A percentile compares a stretch with the other conserved stretches of the same genome.
phyloP scores from a whole-genome alignment of 768 basidiomycete genomes.

The Rhizopogon rudus region DNA sequence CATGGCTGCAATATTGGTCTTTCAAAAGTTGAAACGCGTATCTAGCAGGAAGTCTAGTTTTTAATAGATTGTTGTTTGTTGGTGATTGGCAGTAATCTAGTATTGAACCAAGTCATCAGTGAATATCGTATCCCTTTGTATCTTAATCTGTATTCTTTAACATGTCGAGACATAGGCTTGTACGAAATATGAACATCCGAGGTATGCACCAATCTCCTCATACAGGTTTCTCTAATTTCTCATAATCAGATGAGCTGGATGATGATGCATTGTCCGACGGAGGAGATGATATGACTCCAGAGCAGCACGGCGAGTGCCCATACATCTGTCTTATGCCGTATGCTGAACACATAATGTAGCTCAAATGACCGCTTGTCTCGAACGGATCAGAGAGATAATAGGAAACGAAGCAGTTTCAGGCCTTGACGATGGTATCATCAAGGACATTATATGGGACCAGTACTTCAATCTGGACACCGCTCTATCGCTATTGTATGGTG shows the following conservation, averaged over 20 bases:
- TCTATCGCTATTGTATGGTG: slow-evolving; percentile 70
- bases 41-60: not conserved
- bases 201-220: slow-evolving; percentile 32
- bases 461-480: slow-evolving; percentile 83
- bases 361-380: slow-evolving; percentile 67
- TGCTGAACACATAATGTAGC: slow-evolving; percentile 30
- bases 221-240: not conserved
- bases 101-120: not conserved
- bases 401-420: slow-evolving; percentile 63
- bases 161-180: slow-evolving; percentile 92
- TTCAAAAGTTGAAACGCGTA: not conserved
- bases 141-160: slow-evolving; percentile 9
- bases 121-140: not conserved
- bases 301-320: slow-evolving; percentile 63
- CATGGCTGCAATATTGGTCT: slow-evolving; percentile 32
- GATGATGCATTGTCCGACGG: slow-evolving; percentile 77
- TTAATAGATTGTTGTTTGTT: slow-evolving; percentile 4
- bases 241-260: slow-evolving; percentile 71
- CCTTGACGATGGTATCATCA: slow-evolving; percentile 69
- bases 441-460: slow-evolving; percentile 79
- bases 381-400: slow-evolving; percentile 61
- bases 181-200: slow-evolving; percentile 80
- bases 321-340: not conserved
- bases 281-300: slow-evolving; percentile 75
- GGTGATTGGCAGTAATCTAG: slow-evolving; percentile 6